Conservation (phyloP, 2,329 filamentous ascomycete species). For the Microdochium trichocladiopsis region DNA sequence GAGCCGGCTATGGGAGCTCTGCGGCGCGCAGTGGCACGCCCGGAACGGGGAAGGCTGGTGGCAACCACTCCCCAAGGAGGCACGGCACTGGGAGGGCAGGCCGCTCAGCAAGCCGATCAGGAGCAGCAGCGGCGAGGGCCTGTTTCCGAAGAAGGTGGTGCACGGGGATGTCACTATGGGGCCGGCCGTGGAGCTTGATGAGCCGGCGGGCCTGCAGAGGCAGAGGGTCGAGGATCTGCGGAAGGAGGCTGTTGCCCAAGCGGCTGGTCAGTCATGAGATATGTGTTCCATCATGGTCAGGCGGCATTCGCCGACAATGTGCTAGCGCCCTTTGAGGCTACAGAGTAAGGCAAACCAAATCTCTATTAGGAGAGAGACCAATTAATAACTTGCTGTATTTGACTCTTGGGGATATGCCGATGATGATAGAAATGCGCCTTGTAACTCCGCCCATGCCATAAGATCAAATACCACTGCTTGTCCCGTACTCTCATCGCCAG, state of each 20-base stretch:
- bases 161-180: conserved; percentile 31
- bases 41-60: conserved; percentile 57
- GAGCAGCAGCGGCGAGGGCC: neutral
- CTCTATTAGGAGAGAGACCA: neutral
- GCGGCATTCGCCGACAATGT: no score
- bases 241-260: conserved; percentile 6
- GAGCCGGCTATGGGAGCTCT: conserved; percentile 78
- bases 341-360: no score
- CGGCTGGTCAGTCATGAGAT: neutral
- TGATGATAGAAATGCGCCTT: no score
- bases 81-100: conserved; percentile 57
- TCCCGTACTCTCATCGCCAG: no score
- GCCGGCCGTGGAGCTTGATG: conserved; percentile 30
- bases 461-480: neutral
- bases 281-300: no score
- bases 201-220: conserved; percentile 32
- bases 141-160: conserved; percentile 2
- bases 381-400: no score
- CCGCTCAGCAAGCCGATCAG: conserved; percentile 8
- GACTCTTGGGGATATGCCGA: no score
- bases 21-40: conserved; percentile 64
- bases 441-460: neutral
- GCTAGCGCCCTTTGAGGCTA: no score
- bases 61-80: conserved; percentile 56
- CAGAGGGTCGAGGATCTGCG: conserved; percentile 21